Percentiles rank a stretch among this genome's conserved stretches.
Conservation (phyloP, 2,329 filamentous ascomycete species). For the Aspergillus bombycis region DNA sequence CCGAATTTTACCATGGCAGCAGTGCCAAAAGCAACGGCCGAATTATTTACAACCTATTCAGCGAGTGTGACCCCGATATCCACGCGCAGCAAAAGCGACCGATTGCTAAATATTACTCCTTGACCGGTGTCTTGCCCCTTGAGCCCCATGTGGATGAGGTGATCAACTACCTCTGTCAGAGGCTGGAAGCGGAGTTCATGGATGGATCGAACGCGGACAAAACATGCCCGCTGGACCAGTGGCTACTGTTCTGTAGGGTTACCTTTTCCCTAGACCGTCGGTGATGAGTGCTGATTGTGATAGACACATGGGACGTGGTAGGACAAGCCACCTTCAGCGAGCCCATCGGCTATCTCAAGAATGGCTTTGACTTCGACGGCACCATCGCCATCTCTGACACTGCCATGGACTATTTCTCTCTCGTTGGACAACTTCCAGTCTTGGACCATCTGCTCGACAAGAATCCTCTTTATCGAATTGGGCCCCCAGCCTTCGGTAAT, state of each 20-base stretch:
- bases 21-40: constrained; percentile 39
- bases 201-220: constrained; percentile 26
- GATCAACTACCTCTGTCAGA: constrained; percentile 34
- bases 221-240: constrained; percentile 44
- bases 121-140: constrained; percentile 25
- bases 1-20: constrained; percentile 43
- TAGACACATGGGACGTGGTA: constrained; percentile 32
- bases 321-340: constrained; percentile 31
- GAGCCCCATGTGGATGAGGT: constrained; percentile 34
- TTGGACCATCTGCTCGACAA: constrained; percentile 34
- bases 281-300: not conserved
- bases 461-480: constrained; percentile 32
- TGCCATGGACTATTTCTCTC: constrained; percentile 29
- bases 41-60: constrained; percentile 45
- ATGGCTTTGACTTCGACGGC: constrained; percentile 30
- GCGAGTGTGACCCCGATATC: constrained; percentile 33
- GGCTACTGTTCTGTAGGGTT: constrained; percentile 45
- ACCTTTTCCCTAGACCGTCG: too few relatives aligned
- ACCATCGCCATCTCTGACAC: constrained; percentile 27
- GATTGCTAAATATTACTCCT: constrained; percentile 42
- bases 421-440: constrained; percentile 29
- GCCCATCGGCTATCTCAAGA: constrained; percentile 29
- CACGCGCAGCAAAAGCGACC: constrained; percentile 44
- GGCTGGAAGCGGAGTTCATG: constrained; percentile 39
- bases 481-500: constrained; percentile 28